A percentile compares a stretch with the other conserved stretches of the same genome.
phyloP scores from a whole-genome alignment of 495 filamentous ascomycete species.

The Penicillium egyptiacum region DNA sequence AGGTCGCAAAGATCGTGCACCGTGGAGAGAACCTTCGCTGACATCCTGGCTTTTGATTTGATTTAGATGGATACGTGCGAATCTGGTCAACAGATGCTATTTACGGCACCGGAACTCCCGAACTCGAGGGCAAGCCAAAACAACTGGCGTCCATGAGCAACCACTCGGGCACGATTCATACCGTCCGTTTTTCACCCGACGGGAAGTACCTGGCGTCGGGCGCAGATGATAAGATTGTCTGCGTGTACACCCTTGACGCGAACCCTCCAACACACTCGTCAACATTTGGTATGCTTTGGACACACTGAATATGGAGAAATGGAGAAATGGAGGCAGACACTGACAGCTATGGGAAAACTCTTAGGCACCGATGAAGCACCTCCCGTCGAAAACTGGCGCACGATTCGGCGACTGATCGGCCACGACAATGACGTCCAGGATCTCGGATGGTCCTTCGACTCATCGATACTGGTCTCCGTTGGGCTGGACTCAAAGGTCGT shows the following conservation, averaged over 20 bases:
- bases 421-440: conserved; percentile 99
- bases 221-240: conserved; percentile 97
- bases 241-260: conserved; percentile 87
- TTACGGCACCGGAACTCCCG: conserved; percentile 67
- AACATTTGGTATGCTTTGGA: conserved; percentile 66
- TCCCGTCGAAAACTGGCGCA: conserved; percentile 96
- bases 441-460: conserved; percentile 94
- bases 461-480: conserved; percentile 91
- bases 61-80: conserved; percentile 86
- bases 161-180: conserved; percentile 95
- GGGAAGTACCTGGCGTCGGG: conserved; percentile 92
- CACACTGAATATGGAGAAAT: background rate
- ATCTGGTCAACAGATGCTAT: conserved; percentile 97
- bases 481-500: conserved; percentile 97
- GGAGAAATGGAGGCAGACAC: background rate
- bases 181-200: conserved; percentile 92
- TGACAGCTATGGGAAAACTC: conserved; percentile 6
- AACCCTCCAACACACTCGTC: conserved; percentile 70
- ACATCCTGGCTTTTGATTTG: conserved; percentile 13
- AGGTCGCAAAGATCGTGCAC: background rate
- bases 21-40: conserved; percentile 10
- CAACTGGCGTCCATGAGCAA: conserved; percentile 98
- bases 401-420: conserved; percentile 84
- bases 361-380: conserved; percentile 86
- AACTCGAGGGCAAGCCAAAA: conserved; percentile 71